A percentile compares a stretch with the other conserved stretches of the same genome.
These are phyloP conservation scores for Paecilomyces sp. DNA, from an alignment of 2,329 filamentous ascomycete genomes.

Conservation along the genomic window DNA sequence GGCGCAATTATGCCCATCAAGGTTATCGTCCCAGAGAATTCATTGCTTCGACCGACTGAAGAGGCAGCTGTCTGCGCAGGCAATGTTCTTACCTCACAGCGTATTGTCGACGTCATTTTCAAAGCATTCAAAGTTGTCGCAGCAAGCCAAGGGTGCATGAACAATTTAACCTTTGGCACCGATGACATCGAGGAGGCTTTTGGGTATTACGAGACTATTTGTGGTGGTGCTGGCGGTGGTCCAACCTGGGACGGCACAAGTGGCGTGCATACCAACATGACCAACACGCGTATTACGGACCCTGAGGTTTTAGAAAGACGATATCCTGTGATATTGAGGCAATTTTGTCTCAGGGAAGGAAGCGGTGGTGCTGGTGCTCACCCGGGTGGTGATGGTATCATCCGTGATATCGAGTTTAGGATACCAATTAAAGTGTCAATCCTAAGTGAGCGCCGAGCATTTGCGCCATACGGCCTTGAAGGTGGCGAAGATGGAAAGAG, in stretches of 20 bases:
- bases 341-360: conserved; percentile 57
- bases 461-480: conserved; percentile 67
- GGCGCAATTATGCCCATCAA: conserved; percentile 68
- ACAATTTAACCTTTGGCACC: conserved; percentile 21
- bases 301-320: conserved; percentile 67
- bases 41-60: conserved; percentile 63
- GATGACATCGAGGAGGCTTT: conserved; percentile 7
- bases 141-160: conserved; percentile 19
- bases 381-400: conserved; percentile 63
- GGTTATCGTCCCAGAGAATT: conserved; percentile 62
- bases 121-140: conserved; percentile 22
- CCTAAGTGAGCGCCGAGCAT: conserved; percentile 64
- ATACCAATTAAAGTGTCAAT: conserved; percentile 70
- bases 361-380: conserved; percentile 59
- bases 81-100: conserved; percentile 20
- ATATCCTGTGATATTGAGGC: conserved; percentile 63
- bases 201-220: conserved; percentile 54
- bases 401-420: conserved; percentile 72
- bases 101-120: conserved; percentile 23
- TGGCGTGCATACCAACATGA: conserved; percentile 73
- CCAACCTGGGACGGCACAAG: conserved; percentile 63
- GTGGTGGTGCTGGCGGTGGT: conserved; percentile 65
- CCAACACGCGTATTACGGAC: conserved; percentile 73
- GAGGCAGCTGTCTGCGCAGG: conserved; percentile 17
- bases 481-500: conserved; percentile 70